phyloP scores from a whole-genome alignment of 2,329 filamentous ascomycete species.

The Calonectria multiphialidica region DNA sequence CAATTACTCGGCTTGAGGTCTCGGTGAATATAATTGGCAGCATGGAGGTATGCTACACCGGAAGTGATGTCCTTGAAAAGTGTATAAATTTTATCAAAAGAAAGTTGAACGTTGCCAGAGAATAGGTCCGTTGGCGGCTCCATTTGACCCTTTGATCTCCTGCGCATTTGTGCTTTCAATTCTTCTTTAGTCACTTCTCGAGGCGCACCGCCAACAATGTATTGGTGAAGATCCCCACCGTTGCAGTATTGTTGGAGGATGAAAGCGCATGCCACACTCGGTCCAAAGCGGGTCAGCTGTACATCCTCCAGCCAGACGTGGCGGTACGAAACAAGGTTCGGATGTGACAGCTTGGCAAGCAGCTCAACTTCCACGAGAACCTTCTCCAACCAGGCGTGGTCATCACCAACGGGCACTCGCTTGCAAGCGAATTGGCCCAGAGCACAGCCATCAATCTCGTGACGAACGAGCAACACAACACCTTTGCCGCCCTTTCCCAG shows the following conservation, averaged over 20 bases:
- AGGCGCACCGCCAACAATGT: slow-evolving; percentile 78
- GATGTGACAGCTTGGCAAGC: slow-evolving; percentile 90
- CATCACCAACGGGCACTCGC: slow-evolving; percentile 92
- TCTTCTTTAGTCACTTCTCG: slow-evolving; percentile 81
- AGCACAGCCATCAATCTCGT: slow-evolving; percentile 89
- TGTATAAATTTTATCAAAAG: slow-evolving; percentile 94
- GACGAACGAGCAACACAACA: slow-evolving; percentile 92
- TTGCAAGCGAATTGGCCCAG: slow-evolving; percentile 97
- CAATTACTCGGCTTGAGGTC: slow-evolving; percentile 98
- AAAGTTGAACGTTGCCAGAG: slow-evolving; percentile 57
- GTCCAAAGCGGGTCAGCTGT: slow-evolving; percentile 86
- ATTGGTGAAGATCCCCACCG: slow-evolving; percentile 87
- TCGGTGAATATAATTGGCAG: slow-evolving; percentile 93
- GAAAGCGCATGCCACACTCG: slow-evolving; percentile 93
- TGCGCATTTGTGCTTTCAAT: slow-evolving; percentile 87
- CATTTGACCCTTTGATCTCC: slow-evolving; percentile 81
- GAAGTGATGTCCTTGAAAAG: slow-evolving; percentile 97
- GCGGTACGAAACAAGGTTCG: slow-evolving; percentile 95
- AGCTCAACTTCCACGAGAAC: slow-evolving; percentile 93
- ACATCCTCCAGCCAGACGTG: slow-evolving; percentile 98
- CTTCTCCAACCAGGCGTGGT: slow-evolving; percentile 96
- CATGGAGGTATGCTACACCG: slow-evolving; percentile 89
- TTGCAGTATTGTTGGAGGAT: slow-evolving; percentile 99
- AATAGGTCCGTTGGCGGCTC: slow-evolving; percentile 70
- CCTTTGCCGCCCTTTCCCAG: slow-evolving; percentile 93